Evolutionary conservation across 768 basidiomycete genomes (phyloP).

Genomic region (Lentinula detonsa): DNA sequence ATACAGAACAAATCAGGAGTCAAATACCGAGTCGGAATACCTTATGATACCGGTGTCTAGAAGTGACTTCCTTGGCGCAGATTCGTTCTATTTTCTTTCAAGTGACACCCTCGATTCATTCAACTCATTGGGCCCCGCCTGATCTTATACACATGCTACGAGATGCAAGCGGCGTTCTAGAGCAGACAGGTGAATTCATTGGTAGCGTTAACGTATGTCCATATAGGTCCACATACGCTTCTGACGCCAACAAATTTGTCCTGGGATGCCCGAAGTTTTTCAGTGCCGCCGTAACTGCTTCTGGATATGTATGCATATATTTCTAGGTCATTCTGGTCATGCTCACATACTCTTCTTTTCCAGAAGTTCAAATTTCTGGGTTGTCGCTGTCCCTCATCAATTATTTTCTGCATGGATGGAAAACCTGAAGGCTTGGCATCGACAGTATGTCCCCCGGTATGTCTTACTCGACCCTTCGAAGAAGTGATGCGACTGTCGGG

Average conservation of each 20-base stretch:
- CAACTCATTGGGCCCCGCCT: background rate
- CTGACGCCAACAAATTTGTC: background rate
- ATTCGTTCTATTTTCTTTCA: background rate
- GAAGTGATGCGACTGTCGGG: background rate
- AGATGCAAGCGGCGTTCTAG: background rate
- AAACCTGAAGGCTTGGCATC: background rate
- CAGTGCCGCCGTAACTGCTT: background rate
- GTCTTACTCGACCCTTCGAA: background rate
- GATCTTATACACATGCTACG: background rate
- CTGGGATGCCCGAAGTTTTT: background rate
- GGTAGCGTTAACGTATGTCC: background rate
- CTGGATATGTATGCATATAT: too few species aligned
- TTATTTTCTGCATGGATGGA: background rate
- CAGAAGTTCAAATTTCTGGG: background rate
- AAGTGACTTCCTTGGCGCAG: background rate
- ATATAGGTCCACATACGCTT: background rate
- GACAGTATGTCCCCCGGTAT: background rate
- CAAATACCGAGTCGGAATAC: background rate
- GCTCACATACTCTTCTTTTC: background rate
- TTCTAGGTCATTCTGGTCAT: too few species aligned
- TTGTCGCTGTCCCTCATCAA: background rate
- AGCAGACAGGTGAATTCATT: background rate
- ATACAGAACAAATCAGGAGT: background rate
- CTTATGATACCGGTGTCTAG: background rate
- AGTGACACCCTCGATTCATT: background rate